These are phyloP conservation scores for Cardamine occulta DNA, from an alignment of 345 rosid species.

Conservation along the genomic window DNA sequence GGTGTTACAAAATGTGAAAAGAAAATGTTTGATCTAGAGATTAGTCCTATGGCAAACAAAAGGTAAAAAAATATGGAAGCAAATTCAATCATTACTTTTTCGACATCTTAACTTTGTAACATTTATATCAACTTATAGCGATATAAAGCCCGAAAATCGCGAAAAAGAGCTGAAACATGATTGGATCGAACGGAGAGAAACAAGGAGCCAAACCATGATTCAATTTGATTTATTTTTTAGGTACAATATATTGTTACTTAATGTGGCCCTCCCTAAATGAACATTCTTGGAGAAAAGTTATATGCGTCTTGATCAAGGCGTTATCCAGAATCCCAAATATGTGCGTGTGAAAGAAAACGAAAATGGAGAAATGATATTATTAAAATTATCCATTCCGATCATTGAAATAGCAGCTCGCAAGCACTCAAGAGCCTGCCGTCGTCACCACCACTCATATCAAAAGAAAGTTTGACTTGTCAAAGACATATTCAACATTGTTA, in stretches of 20 bases:
- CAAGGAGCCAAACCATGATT: no score
- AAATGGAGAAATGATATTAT: conserved; percentile 1
- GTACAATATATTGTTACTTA: background rate
- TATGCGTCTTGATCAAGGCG: conserved; percentile 16
- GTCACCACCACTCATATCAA: conserved; percentile 31
- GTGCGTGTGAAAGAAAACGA: background rate
- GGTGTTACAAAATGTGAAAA: no score
- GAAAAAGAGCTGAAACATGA: no score
- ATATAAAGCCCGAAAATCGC: no score
- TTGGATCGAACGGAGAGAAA: no score
- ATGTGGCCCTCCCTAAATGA: background rate
- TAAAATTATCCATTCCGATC: conserved; percentile 16
- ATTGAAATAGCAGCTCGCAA: background rate
- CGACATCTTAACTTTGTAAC: no score
- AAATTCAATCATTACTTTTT: no score
- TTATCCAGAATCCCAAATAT: conserved; percentile 20
- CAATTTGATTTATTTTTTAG: background rate
- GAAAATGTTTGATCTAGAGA: no score
- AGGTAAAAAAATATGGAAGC: no score
- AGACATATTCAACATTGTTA: background rate
- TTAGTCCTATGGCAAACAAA: no score
- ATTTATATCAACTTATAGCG: no score
- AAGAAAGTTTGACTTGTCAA: conserved; percentile 35
- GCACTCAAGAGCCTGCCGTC: conserved; percentile 20
- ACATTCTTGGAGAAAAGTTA: background rate